Conservation (phyloP, 1,284 basidiomycete species). For the Rugosomyces carneus region DNA sequence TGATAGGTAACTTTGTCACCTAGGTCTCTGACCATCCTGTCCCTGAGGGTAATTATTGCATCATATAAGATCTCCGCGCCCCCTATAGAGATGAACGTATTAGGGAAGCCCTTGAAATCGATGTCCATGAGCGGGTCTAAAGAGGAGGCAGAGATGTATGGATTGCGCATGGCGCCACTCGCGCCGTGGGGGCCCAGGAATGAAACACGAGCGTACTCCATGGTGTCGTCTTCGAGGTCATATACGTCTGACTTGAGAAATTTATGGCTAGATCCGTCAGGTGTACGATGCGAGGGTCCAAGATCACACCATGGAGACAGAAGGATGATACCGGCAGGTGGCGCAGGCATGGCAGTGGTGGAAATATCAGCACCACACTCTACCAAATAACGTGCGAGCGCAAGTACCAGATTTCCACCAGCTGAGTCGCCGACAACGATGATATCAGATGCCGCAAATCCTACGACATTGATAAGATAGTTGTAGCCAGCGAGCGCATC, state of each 20-base stretch:
- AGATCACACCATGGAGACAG: constrained; percentile 58
- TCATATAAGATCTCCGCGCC: constrained; percentile 49
- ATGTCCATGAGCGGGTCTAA: constrained; percentile 29
- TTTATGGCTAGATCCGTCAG: constrained; percentile 26
- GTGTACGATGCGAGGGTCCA: constrained; percentile 27
- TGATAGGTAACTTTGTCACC: constrained; percentile 35
- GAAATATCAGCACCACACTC: constrained; percentile 28
- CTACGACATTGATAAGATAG: constrained; percentile 47
- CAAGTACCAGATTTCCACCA: constrained; percentile 65
- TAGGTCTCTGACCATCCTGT: constrained; percentile 39
- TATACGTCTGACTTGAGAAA: constrained; percentile 31
- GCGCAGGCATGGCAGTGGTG: constrained; percentile 26
- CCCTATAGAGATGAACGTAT: constrained; percentile 48
- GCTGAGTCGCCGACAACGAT: constrained; percentile 67
- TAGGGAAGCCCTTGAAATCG: constrained; percentile 47
- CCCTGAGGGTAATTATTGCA: constrained; percentile 36
- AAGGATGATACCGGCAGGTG: constrained; percentile 48
- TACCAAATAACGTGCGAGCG: constrained; percentile 46
- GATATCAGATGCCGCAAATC: constrained; percentile 50
- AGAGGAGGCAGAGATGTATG: constrained; percentile 54
- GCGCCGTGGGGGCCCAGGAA: constrained; percentile 38
- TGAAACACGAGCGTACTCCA: constrained; percentile 24
- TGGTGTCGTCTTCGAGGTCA: constrained; percentile 22
- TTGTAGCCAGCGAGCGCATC: constrained; percentile 58
- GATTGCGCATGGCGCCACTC: constrained; percentile 34